A percentile compares a stretch with the other conserved stretches of the same genome.
Conservation (phyloP, 768 basidiomycete genomes). For the Termitomyces sp. region DNA sequence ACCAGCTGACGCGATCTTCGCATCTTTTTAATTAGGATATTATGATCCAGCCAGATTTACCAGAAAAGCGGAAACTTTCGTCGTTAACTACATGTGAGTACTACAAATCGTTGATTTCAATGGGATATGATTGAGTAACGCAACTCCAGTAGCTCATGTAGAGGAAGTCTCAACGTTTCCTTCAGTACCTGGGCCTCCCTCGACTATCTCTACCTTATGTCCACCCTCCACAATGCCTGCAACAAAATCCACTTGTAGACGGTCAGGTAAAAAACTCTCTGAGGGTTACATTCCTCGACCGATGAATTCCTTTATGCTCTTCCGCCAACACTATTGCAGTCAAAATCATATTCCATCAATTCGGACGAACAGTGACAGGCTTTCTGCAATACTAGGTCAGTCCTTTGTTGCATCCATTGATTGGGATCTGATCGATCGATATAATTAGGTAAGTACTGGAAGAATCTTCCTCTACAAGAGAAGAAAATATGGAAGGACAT, state of each 20-base stretch:
- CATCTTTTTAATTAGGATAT: neutral
- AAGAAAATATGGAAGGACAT: conserved; percentile 69
- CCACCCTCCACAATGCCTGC: conserved; percentile 44
- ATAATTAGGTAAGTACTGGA: conserved; percentile 67
- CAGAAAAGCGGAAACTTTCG: conserved; percentile 12
- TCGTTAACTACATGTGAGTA: conserved; percentile 15
- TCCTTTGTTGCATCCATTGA: conserved; percentile 18
- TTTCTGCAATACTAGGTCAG: conserved; percentile 49
- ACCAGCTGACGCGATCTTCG: neutral
- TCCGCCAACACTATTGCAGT: conserved; percentile 76
- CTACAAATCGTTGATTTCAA: neutral
- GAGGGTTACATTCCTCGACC: conserved; percentile 74
- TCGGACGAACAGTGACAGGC: conserved; percentile 31
- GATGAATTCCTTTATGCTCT: conserved; percentile 83
- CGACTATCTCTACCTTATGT: conserved; percentile 41
- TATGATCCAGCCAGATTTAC: conserved; percentile 11
- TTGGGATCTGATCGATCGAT: conserved; percentile 21
- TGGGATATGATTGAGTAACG: conserved; percentile 7
- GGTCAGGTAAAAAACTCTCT: conserved; percentile 57
- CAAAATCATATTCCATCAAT: conserved; percentile 75
- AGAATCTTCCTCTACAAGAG: conserved; percentile 63
- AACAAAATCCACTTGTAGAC: conserved; percentile 37
- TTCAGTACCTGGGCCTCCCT: conserved; percentile 17
- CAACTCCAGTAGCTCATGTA: conserved; percentile 23
- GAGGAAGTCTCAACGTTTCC: conserved; percentile 24